Base-by-base conservation (phyloP, 495 filamentous ascomycete genomes). In the Trichoderma reesei region DNA sequence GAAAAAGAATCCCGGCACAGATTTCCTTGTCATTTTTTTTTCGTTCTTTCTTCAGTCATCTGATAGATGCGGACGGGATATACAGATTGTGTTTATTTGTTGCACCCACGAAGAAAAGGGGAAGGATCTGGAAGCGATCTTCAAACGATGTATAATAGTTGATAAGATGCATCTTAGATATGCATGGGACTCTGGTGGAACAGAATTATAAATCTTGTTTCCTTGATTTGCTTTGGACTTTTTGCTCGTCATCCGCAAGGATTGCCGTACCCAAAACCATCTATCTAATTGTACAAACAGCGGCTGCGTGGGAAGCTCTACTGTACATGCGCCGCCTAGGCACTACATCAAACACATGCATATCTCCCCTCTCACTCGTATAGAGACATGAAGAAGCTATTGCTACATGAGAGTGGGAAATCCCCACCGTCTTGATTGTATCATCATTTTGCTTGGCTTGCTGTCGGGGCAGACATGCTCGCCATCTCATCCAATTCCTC, bases 401-500 rank as follows among this genome's bases (percentile, higher is more conserved):
- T 67, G 1, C 62, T 63, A 67, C 65, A 26, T 56, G 48, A 26
- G 66, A 9, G 63, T 64, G 39, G 59, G 14, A 16, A 18, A 18
- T 18, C 10, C 14, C 34, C 51, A 56, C 51, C 51, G 51, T 31
- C 51, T 16, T 31, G 51, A 13, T 14, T 31, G 20, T 56, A 26
- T 16, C 51, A 26, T 16, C 51, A 20, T 16, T 26, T 56, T 6
- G 2, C 31, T 18, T 36, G 10, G 3, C 18, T 18, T 5, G 33
- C 61, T 36, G 38, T 4, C n/a, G 39, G 13, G 9, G 61, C 61
- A 13, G 61, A 14, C 61, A 63, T 63, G 41, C 61, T 33, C 66
- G 68, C 34, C 60, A 65, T 59, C 41, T 63, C 59, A 26, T 51
- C 60, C 8, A 62, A 42, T 20, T 71, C 68, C 69, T 69, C 72